Base-by-base conservation (phyloP, 257 asterid genomes). In the Ophiorrhiza pumila region DNA sequence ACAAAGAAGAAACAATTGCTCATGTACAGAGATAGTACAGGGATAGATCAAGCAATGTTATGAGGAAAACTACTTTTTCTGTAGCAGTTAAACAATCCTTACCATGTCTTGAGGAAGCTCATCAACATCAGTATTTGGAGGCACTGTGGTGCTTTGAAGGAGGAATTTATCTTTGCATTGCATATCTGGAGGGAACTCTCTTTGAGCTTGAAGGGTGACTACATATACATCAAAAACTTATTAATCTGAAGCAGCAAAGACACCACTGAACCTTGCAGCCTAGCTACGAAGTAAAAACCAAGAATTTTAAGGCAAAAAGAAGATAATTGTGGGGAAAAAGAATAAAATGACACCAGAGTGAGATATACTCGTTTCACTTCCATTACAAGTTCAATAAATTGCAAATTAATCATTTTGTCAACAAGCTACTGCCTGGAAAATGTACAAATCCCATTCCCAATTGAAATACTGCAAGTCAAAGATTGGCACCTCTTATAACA, bases 151-250 rank as follows among this genome's bases (percentile, higher is more conserved):
- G 76, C 96, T 88, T 77, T 85, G 96, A 62, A 92, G 74, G 17
- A 90, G 94, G 77, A 92, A 92, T 69, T 92, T 92, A 70, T 92
- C 98, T 82, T 74, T 88, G 78, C 92, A 88, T 69, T 88, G 96
- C 98, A 90, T 88, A 43, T 85, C 91, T 2, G 86, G 86, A 47
- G 98, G 96, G 66, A 76, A 84, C 75, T 92, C 96, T 74, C 82
- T 74, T 75, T 84, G 96, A 76, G 92, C 94, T 87, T 92, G 98
- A 72, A 87, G 92, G 75, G 96, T 90, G 56, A 92, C 98, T 92
- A 74, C 53, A 80, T 37, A 72, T 27, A 66, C 71, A 80, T 61
- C 18, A 76, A 11, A 74, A 69, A 76, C 22, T 50, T 27, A 69
- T 31, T 23, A 6, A 47, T 71, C 66, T 45, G 14, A 71, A 32